These are phyloP conservation scores for Silene uniflora DNA, from an alignment of 148 eudicot species.

Conservation along the genomic window DNA sequence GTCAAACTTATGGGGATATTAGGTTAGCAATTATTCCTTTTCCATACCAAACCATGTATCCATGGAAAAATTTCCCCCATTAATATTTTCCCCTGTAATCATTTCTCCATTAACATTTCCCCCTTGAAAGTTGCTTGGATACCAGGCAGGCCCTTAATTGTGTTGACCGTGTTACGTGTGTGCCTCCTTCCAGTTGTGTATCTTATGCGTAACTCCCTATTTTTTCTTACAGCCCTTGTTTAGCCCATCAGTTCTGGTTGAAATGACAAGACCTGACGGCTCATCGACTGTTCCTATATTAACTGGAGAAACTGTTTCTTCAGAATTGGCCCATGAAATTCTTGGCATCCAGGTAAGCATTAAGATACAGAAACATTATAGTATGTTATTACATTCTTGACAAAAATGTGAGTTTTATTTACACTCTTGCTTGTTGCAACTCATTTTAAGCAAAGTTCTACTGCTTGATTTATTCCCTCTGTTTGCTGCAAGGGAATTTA, in stretches of 20 bases:
- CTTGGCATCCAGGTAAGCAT: slow-evolving; percentile 76
- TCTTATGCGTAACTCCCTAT: neutral
- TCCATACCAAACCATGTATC: no score
- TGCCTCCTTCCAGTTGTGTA: neutral
- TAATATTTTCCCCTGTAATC: no score
- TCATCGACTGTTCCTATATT: slow-evolving; percentile 60
- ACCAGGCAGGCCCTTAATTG: no score
- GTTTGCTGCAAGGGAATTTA: slow-evolving; percentile 63
- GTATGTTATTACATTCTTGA: neutral
- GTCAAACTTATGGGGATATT: no score
- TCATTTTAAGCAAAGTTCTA: neutral
- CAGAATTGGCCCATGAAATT: slow-evolving; percentile 82
- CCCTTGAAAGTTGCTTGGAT: no score
- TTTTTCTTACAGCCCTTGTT: slow-evolving; percentile 61
- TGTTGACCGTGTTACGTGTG: neutral
- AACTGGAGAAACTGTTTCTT: slow-evolving; percentile 68
- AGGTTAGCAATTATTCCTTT: no score
- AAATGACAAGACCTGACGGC: slow-evolving; percentile 89
- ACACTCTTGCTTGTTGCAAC: no score
- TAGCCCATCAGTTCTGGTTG: slow-evolving; percentile 81
- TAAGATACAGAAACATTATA: neutral
- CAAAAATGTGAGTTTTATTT: neutral
- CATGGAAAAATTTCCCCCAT: no score
- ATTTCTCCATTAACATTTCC: no score
- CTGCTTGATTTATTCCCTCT: slow-evolving; percentile 17